Base-by-base conservation (phyloP, 179 eudicot genomes). In the Silene noctiflora region DNA sequence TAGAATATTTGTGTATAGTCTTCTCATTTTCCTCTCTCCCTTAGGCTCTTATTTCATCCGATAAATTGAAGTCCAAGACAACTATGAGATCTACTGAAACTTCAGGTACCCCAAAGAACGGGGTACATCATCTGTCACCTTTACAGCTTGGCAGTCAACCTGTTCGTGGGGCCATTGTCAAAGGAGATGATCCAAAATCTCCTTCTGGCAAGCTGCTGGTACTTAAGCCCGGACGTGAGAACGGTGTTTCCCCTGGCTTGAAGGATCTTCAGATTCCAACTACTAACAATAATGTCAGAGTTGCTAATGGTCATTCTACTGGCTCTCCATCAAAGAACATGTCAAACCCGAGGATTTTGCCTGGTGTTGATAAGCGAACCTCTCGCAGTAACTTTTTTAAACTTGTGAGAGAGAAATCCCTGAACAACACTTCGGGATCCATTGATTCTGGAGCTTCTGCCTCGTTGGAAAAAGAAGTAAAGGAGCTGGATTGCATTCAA, bases 301-400 rank as follows among this genome's bases (percentile, higher is more conserved):
- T 76, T 76, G 83, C 75, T 67, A 86, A 84, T 79, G 81, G 84
- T 79, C 86, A 82, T 42, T 61, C 78, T 79, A 64, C 82, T 77
- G 82, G 74, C 75, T 78, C 80, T 74, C 81, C 89, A 27, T 42
- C 68, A 51, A 86, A 75, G 77, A 86, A 71, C 78, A 70, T 78
- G 35, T 76, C 33, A 70, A 88, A 77, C 77, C 74, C 82, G 10
- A 84, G 81, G 75, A 33, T 60, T 70, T 60, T 88, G 69, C 72
- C 78, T 46, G 78, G 83, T 74, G 79, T 74, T 69, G 97, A 89
- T 68, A 92, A 86, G 88, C 91, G 78, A 70, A 73, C 86, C 11
- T 81, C 91, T 60, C 82, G 98, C 71, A 90, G 81, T 85, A 90
- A 90, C 69, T 93, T 93, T 74, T 93, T 93, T 76, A 93, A 93